These are phyloP conservation scores for Fusarium sp. DNA, from an alignment of 2,329 filamentous ascomycete species.

Conservation along the genomic window DNA sequence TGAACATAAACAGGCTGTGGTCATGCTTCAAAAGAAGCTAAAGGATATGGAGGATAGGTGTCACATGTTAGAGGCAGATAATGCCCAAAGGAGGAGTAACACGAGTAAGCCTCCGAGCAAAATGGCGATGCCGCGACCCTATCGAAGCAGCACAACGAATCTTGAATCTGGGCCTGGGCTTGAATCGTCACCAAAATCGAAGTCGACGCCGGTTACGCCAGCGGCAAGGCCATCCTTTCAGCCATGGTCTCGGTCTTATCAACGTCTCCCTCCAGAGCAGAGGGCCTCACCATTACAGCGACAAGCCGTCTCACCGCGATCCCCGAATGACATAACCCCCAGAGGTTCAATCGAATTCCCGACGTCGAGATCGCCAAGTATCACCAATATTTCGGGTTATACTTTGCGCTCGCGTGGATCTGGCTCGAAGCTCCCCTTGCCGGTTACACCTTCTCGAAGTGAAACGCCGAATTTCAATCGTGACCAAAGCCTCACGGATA, in stretches of 20 bases:
- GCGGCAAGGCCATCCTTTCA: constrained; percentile 29
- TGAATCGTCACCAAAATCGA: constrained; percentile 30
- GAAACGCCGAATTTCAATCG: constrained; percentile 47
- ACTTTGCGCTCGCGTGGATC: constrained; percentile 48
- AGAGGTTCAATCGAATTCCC: constrained; percentile 22
- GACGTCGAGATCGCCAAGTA: constrained; percentile 38
- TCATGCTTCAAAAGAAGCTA: constrained; percentile 46
- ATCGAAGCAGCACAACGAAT: constrained; percentile 25
- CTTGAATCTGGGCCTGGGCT: constrained; percentile 21
- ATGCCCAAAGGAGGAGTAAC: constrained; percentile 31
- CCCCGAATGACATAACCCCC: constrained; percentile 2
- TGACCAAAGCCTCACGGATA: constrained; percentile 52
- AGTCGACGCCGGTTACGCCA: constrained; percentile 38
- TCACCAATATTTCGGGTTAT: constrained; percentile 39
- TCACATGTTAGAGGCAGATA: constrained; percentile 42
- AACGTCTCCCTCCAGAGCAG: constrained; percentile 19
- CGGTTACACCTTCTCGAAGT: constrained; percentile 49
- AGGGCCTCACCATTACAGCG: constrained; percentile 12
- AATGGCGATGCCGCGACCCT: constrained; percentile 31
- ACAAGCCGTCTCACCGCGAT: constrained; percentile 15
- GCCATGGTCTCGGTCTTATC: constrained; percentile 26
- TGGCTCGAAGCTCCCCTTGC: constrained; percentile 50
- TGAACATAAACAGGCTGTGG: constrained; percentile 45
- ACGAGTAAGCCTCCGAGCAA: constrained; percentile 21
- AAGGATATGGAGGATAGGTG: constrained; percentile 48